Evolutionary conservation across 345 rosid species (phyloP), one percentile per base, ranked within the genome.

Genomic region (Durio zibethinus): DNA sequence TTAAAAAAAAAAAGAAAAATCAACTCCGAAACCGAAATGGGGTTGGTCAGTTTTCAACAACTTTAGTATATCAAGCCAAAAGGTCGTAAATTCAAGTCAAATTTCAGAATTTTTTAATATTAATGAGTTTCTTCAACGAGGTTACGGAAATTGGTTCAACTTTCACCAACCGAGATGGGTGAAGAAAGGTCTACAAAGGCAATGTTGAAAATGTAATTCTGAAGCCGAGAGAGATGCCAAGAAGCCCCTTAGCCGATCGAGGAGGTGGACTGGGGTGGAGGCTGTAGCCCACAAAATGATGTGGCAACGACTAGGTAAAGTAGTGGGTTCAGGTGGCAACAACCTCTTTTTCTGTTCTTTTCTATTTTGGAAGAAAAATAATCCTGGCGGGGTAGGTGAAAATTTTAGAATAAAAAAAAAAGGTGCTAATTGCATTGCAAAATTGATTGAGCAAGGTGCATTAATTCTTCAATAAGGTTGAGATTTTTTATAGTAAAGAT

Each of bases 271-370:
- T 16, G 31, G 43, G 42, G 38, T 15, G 42, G 38, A 29, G 42
- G 38, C 67, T 14, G 67, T 18, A 62, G 67, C 67, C 67, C n/a
- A 15, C 21, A 63, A 63, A 33, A 31, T 16, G 68, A 63, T 1
- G 68, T 18, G 68, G 43, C 43, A 63, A 35, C 68, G 29, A 63
- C 68, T 63, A 35, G 7, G 43, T 0, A 64, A 33, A 8, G 3
- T 60, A 64, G 69, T 64, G 69, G 69, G 69, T 63, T 45, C 38
- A 63, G 69, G n/a, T 35, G 69, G 25, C 45, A 35, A n/a, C n/a
- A n/a, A n/a, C n/a, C n/a, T n/a, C n/a, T n/a, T n/a, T n/a, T n/a
- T n/a, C n/a, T n/a, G n/a, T n/a, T n/a, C n/a, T n/a, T 65, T 65
- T 16, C 0, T 18, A 27, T 12, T 23, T 23, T 9, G 0, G 31